Evolutionary conservation across 495 filamentous ascomycete genomes (phyloP).

Genomic region (Rhizodiscina lignyota): DNA sequence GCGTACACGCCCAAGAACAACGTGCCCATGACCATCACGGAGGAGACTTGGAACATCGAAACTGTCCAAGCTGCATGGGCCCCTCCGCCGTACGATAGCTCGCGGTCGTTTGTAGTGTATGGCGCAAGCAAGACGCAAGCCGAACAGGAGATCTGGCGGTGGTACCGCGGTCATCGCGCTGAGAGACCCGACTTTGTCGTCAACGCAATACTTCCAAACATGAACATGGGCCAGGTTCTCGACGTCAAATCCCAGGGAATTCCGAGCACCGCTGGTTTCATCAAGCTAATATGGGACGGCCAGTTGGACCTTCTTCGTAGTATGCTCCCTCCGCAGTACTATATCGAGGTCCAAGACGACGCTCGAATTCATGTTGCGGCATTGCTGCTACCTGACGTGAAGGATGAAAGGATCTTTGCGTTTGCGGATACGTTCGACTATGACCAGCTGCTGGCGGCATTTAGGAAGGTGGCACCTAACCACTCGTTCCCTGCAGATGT

Average conservation of each 20-base stretch:
- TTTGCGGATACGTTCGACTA: slow-evolving; percentile 24
- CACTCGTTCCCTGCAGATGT: slow-evolving; percentile 17
- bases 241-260: slow-evolving; percentile 5
- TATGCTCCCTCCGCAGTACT: slow-evolving; percentile 3
- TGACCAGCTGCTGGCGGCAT: slow-evolving; percentile 19
- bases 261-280: slow-evolving; percentile 6
- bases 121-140: slow-evolving; percentile 11
- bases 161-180: slow-evolving; percentile 10
- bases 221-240: slow-evolving; percentile 11
- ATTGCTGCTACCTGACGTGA: slow-evolving; percentile 24
- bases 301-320: not conserved
- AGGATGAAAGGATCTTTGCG: slow-evolving; percentile 30
- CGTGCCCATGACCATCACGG: slow-evolving; percentile 16
- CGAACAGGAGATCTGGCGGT: slow-evolving; percentile 15
- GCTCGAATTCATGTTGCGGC: slow-evolving; percentile 31
- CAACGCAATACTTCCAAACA: slow-evolving; percentile 11
- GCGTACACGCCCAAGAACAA: slow-evolving; percentile 17
- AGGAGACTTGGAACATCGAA: slow-evolving; percentile 32
- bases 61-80: slow-evolving; percentile 27
- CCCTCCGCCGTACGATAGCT: too few species aligned
- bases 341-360: slow-evolving; percentile 31
- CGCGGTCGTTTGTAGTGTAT: slow-evolving; percentile 6
- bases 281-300: slow-evolving; percentile 5
- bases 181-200: slow-evolving; percentile 6
- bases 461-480: slow-evolving; percentile 20